These are phyloP conservation scores for Mucor piriformis DNA, from an alignment of 371 early-diverging fungal species.

Conservation along the genomic window DNA sequence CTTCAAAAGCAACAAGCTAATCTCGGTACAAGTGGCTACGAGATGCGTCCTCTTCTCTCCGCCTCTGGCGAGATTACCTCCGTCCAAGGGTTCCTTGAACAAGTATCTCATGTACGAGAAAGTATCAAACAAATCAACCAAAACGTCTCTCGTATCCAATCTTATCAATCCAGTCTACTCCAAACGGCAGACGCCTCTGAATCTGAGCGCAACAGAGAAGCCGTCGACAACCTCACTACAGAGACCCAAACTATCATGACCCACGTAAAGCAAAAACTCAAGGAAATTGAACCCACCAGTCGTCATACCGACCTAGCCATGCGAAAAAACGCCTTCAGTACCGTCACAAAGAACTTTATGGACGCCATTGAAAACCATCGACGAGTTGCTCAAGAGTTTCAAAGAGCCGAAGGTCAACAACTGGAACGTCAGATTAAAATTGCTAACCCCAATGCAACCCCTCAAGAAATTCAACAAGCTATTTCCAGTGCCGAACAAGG, in stretches of 20 bases:
- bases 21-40: conserved; percentile 25
- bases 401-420: conserved; percentile 44
- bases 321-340: conserved; percentile 50
- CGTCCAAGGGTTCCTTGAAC: conserved; percentile 35
- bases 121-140: conserved; percentile 43
- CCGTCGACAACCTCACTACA: conserved; percentile 30
- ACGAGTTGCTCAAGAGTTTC: conserved; percentile 44
- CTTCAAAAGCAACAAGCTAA: conserved; percentile 25
- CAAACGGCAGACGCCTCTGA: conserved; percentile 48
- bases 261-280: conserved; percentile 47
- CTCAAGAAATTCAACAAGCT: conserved; percentile 49
- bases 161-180: conserved; percentile 38
- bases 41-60: conserved; percentile 53
- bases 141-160: conserved; percentile 38
- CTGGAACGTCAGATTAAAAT: conserved; percentile 54
- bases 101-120: conserved; percentile 45
- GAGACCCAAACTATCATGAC: conserved; percentile 46
- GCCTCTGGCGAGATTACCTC: conserved; percentile 35
- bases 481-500: conserved; percentile 49
- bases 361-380: conserved; percentile 49
- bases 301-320: conserved; percentile 48
- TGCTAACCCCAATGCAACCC: conserved; percentile 51
- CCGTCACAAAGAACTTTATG: conserved; percentile 48
- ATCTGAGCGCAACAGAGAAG: conserved; percentile 25
- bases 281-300: conserved; percentile 48